Conservation (phyloP, 441 rosid genomes). For the Mallotus repandus region DNA sequence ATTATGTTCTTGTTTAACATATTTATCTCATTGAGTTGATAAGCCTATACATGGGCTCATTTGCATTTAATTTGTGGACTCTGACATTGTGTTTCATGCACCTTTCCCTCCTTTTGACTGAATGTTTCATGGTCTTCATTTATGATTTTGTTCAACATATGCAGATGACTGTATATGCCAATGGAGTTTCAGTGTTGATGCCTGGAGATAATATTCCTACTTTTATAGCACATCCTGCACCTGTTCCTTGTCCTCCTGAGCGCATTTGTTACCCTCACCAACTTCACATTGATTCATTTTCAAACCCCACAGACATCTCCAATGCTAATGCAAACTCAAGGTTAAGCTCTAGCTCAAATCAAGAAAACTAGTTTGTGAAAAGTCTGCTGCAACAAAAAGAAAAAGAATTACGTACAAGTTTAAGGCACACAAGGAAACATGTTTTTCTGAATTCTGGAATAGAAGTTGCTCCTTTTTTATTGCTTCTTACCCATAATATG, state of each 20-base stretch:
- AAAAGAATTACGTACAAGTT: not conserved
- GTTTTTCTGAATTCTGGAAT: not conserved
- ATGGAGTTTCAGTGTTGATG: slow-evolving; percentile 92
- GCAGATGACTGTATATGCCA: slow-evolving; percentile 78
- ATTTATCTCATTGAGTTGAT: slow-evolving; percentile 7
- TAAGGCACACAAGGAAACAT: slow-evolving; percentile 12
- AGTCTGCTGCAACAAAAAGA: not conserved
- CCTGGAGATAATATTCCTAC: slow-evolving; percentile 90
- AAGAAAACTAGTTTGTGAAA: slow-evolving; percentile 28
- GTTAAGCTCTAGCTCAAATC: slow-evolving; percentile 30
- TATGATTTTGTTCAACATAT: not conserved
- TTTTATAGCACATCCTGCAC: slow-evolving; percentile 80
- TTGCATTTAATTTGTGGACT: not conserved
- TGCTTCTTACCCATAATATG: slow-evolving; percentile 14
- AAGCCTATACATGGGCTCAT: not conserved
- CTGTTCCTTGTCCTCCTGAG: slow-evolving; percentile 44
- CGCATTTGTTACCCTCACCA: slow-evolving; percentile 39
- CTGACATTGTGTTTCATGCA: not conserved
- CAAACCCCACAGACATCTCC: slow-evolving; percentile 25
- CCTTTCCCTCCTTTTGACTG: not conserved
- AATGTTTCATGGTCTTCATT: not conserved
- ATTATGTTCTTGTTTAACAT: not conserved
- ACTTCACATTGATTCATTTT: slow-evolving; percentile 28
- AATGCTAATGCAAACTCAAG: slow-evolving; percentile 24
- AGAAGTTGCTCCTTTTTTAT: slow-evolving; percentile 14